Percentiles rank a stretch among this genome's conserved stretches.
These are phyloP conservation scores for Hymenoscyphus linearis DNA, from an alignment of 2,329 filamentous ascomycete species.

Conservation along the genomic window DNA sequence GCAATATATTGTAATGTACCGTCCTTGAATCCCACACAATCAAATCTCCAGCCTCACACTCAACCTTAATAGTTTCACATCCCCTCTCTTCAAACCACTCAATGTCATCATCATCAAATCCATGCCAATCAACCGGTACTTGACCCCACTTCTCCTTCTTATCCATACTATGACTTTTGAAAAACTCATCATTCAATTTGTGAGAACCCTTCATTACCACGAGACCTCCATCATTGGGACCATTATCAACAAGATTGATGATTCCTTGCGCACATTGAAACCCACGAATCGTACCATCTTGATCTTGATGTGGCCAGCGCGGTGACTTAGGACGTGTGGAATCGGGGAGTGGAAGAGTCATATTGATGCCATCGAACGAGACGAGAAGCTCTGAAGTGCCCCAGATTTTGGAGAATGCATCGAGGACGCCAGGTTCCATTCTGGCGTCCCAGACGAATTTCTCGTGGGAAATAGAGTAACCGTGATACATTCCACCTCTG, in stretches of 20 bases:
- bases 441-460: conserved; percentile 37
- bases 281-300: conserved; percentile 35
- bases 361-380: conserved; percentile 42
- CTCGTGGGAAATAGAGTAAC: conserved; percentile 36
- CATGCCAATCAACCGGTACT: conserved; percentile 16
- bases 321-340: conserved; percentile 17
- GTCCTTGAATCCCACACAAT: conserved; percentile 43
- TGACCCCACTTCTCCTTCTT: conserved; percentile 9
- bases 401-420: conserved; percentile 38
- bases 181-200: conserved; percentile 29
- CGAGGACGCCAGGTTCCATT: conserved; percentile 35
- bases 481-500: conserved; percentile 37
- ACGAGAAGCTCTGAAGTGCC: conserved; percentile 39
- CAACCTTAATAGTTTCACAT: conserved; percentile 36
- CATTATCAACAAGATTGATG: conserved; percentile 35
- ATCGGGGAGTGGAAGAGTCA: conserved; percentile 32
- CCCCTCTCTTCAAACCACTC: conserved; percentile 38
- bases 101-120: conserved; percentile 34
- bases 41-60: conserved; percentile 38
- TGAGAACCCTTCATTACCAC: conserved; percentile 31
- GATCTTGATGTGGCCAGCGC: conserved; percentile 39
- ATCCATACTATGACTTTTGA: conserved; percentile 5
- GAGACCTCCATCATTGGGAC: conserved; percentile 33
- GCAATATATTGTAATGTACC: conserved; percentile 39
- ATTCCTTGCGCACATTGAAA: conserved; percentile 42